Evolutionary conservation across 176 grass and related monocot species (phyloP), one percentile per base, ranked within the genome.

Genomic region (Zizania latifolia): DNA sequence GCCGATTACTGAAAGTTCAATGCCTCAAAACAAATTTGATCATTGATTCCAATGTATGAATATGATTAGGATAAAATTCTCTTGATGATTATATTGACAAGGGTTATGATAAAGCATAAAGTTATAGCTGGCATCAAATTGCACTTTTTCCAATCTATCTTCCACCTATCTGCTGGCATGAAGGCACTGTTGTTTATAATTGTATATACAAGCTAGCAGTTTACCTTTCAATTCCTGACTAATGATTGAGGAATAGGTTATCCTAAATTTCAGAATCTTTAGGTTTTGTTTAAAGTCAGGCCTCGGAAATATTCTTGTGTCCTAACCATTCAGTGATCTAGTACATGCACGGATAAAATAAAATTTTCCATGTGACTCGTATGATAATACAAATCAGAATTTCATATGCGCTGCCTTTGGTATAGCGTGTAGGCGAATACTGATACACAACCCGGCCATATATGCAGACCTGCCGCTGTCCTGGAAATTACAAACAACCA

Each of bases 231-330:
- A n/a, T n/a, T n/a, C n/a, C n/a, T n/a, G n/a, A n/a, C n/a, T n/a
- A n/a, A n/a, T n/a, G n/a, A n/a, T n/a, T n/a, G n/a, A n/a, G n/a
- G n/a, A n/a, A 21, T 30, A 62, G 15, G 31, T 41, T 32, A 45
- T 10, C 41, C 19, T 46, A 6, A 10, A 23, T 57, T 28, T 59
- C 11, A 9, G 36, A 76, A 62, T 62, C 58, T 35, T 46, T 34
- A n/a, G n/a, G n/a, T 22, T 46, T 74, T 76, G 16, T 63, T 76
- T 76, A 45, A 58, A 68, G 69, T 58, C 51, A 16, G 28, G 75
- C 66, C 26, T 57, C 27, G 2, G 19, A 23, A 30, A 28, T 15
- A 44, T 24, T 31, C 38, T 19, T 79, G 16, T 24, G 10, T 2
- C 16, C 10, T 21, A 61, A 33, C 24, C 24, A 62, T 14, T 23